phyloP scores from a whole-genome alignment of 495 filamentous ascomycete species.

The Daldinia concentrica region DNA sequence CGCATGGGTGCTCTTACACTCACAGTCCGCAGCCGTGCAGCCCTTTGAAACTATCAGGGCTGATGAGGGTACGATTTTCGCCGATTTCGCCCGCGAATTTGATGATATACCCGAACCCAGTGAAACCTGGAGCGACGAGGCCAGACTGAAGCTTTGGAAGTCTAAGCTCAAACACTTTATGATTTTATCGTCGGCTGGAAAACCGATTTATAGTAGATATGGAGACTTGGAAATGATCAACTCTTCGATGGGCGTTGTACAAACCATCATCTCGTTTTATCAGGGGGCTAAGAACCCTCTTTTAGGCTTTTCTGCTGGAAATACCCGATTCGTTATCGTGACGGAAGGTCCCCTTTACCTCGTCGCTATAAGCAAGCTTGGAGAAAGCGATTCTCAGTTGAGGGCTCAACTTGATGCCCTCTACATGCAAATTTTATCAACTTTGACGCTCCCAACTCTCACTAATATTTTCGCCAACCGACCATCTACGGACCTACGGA shows the following conservation, averaged over 20 bases:
- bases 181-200: conserved; percentile 95
- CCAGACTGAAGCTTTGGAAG: conserved; percentile 78
- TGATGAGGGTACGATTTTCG: conserved; percentile 62
- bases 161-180: conserved; percentile 95
- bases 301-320: conserved; percentile 82
- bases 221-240: conserved; percentile 89
- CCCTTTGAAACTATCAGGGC: conserved; percentile 62
- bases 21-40: conserved; percentile 65
- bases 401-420: conserved; percentile 88
- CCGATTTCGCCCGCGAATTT: conserved; percentile 79
- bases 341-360: conserved; percentile 89
- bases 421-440: conserved; percentile 98
- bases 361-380: conserved; percentile 88
- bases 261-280: conserved; percentile 98
- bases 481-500: conserved; percentile 88
- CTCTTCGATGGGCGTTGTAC: conserved; percentile 92
- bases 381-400: conserved; percentile 90
- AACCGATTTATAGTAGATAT: conserved; percentile 95
- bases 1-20: conserved; percentile 67
- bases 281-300: conserved; percentile 79
- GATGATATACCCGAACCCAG: conserved; percentile 74
- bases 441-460: conserved; percentile 88
- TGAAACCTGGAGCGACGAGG: conserved; percentile 66
- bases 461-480: conserved; percentile 88
- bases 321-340: conserved; percentile 82